Conservation (phyloP, 306 rosid genomes). For the Glycine latifolia region DNA sequence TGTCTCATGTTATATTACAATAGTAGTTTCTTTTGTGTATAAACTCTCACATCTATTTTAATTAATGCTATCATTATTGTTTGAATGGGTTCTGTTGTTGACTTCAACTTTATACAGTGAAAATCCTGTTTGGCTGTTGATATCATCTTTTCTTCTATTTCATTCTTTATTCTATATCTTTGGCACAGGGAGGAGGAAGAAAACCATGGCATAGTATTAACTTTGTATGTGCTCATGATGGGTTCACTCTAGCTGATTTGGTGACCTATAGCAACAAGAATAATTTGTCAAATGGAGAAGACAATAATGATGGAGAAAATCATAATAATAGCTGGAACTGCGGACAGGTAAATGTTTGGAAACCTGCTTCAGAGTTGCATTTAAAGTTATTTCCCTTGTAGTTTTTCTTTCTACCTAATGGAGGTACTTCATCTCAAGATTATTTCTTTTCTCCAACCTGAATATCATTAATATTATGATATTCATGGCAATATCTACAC, state of each 20-base stretch:
- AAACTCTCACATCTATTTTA: constrained; percentile 1
- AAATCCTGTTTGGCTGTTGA: constrained; percentile 27
- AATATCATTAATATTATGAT: constrained; percentile 12
- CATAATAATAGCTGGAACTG: constrained; percentile 99
- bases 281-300: constrained; percentile 88
- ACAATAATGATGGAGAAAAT: constrained; percentile 95
- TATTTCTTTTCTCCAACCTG: not conserved
- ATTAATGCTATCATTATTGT: constrained; percentile 8
- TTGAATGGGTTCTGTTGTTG: constrained; percentile 32
- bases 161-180: constrained; percentile 42
- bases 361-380: constrained; percentile 38
- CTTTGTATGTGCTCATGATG: constrained; percentile 93
- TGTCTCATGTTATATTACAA: constrained; percentile 39
- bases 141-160: constrained; percentile 13
- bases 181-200: constrained; percentile 85
- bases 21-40: constrained; percentile 30
- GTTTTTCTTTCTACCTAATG: constrained; percentile 15
- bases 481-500: constrained; percentile 21
- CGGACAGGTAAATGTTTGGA: constrained; percentile 73
- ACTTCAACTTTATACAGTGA: constrained; percentile 4
- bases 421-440: not conserved
- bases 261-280: constrained; percentile 87
- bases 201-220: constrained; percentile 93
- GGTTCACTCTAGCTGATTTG: constrained; percentile 94
- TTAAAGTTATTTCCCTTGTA: constrained; percentile 29